Conservation (phyloP, 495 filamentous ascomycete species). For the Friedmanniomyces simplex region DNA sequence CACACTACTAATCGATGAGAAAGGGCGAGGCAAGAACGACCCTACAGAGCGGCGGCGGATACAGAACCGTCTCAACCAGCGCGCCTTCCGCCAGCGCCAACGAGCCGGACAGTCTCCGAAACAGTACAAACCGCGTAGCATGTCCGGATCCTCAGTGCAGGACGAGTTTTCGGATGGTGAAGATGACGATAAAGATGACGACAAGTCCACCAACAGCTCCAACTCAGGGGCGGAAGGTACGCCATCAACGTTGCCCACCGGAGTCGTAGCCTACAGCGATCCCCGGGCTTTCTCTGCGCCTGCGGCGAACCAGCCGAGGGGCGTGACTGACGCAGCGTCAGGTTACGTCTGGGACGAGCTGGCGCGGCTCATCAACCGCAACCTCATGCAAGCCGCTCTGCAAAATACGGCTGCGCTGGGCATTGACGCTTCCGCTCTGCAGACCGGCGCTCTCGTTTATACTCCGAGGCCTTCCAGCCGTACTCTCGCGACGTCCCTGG, state of each 20-base stretch:
- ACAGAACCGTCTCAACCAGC: conserved; percentile 19
- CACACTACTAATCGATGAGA: background rate
- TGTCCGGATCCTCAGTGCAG: background rate
- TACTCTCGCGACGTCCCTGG: conserved; percentile 3
- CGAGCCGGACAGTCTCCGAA: conserved; percentile 13
- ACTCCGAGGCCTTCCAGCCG: conserved; percentile 3
- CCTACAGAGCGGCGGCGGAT: conserved; percentile 15
- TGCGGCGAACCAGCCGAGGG: background rate
- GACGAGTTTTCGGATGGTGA: background rate
- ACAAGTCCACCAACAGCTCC: background rate
- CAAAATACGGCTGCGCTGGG: conserved; percentile 8
- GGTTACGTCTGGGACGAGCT: conserved; percentile 14
- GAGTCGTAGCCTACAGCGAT: background rate
- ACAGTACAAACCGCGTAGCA: conserved; percentile 13
- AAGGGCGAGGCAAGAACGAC: conserved; percentile 17
- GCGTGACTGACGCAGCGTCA: background rate
- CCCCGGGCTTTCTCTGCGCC: background rate
- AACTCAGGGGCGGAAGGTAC: background rate
- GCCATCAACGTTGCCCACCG: background rate
- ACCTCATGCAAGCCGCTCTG: conserved; percentile 8
- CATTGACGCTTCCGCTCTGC: conserved; percentile 1
- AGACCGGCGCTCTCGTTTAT: conserved; percentile 1
- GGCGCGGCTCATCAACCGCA: conserved; percentile 14
- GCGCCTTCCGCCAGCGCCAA: conserved; percentile 16
- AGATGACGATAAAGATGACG: conserved; percentile 6